phyloP scores from a whole-genome alignment of 2,329 filamentous ascomycete genomes.

The Chrysosporium keratinophilum region DNA sequence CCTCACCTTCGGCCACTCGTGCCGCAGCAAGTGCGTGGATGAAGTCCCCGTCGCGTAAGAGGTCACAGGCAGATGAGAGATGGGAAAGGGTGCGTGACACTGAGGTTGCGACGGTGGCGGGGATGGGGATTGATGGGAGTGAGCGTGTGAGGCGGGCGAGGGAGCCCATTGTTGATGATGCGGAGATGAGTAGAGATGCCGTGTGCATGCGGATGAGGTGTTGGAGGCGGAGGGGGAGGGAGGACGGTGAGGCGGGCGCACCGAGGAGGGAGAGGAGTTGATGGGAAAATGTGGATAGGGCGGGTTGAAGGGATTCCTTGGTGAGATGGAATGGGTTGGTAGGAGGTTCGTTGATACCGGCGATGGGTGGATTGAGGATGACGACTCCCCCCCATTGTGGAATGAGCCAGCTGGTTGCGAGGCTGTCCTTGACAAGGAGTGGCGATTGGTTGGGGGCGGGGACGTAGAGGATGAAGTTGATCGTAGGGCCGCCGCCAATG shows the following conservation, averaged over 20 bases:
- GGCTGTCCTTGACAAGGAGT: conserved; percentile 49
- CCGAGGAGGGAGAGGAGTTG: conserved; percentile 83
- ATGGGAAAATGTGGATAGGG: conserved; percentile 80
- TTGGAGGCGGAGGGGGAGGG: conserved; percentile 72
- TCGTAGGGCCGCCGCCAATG: conserved; percentile 82
- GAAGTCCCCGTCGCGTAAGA: conserved; percentile 52
- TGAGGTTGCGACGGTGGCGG: conserved; percentile 71
- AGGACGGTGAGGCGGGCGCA: conserved; percentile 64
- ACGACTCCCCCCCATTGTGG: conserved; percentile 85
- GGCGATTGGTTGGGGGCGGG: conserved; percentile 58
- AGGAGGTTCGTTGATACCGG: conserved; percentile 24
- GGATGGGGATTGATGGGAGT: conserved; percentile 83
- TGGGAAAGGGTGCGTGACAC: conserved; percentile 70
- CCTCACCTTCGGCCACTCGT: conserved; percentile 73
- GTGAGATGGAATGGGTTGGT: conserved; percentile 44
- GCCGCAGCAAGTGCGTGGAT: conserved; percentile 65
- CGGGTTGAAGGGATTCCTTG: conserved; percentile 58
- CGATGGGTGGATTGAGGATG: conserved; percentile 50
- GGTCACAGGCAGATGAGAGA: conserved; percentile 64
- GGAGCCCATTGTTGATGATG: conserved; percentile 88
- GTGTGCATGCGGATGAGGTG: conserved; percentile 77
- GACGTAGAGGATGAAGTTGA: conserved; percentile 91
- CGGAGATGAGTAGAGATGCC: conserved; percentile 73
- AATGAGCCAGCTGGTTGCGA: conserved; percentile 74
- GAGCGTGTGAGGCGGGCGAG: conserved; percentile 75